These are phyloP conservation scores for Penicillium tannophilum DNA, from an alignment of 495 filamentous ascomycete species.

Conservation along the genomic window DNA sequence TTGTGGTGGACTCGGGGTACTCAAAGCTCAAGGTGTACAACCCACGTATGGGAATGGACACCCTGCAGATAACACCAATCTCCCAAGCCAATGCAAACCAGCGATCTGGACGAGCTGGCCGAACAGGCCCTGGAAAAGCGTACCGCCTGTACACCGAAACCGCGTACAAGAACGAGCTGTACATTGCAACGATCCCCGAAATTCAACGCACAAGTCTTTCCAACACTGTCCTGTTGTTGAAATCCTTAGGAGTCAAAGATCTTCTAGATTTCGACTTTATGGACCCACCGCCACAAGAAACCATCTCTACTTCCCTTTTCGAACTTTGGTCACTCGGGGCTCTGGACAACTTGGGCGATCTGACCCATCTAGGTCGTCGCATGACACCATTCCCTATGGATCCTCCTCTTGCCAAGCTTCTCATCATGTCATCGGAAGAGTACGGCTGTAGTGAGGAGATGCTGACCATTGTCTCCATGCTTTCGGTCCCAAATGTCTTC, in stretches of 20 bases:
- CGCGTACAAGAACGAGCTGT: constrained; percentile 95
- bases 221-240: constrained; percentile 92
- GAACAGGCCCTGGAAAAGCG: constrained; percentile 94
- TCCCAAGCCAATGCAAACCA: constrained; percentile 96
- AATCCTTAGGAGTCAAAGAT: constrained; percentile 92
- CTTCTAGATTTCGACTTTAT: constrained; percentile 98
- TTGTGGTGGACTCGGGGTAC: constrained; percentile 94
- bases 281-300: constrained; percentile 98
- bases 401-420: constrained; percentile 87
- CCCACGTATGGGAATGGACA: constrained; percentile 98
- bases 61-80: constrained; percentile 95
- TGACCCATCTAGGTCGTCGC: constrained; percentile 81
- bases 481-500: constrained; percentile 94
- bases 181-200: constrained; percentile 96
- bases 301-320: constrained; percentile 95
- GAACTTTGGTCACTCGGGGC: constrained; percentile 98
- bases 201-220: constrained; percentile 96
- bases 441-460: constrained; percentile 97
- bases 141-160: constrained; percentile 93
- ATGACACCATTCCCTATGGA: constrained; percentile 99
- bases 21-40: constrained; percentile 99
- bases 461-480: constrained; percentile 97
- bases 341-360: constrained; percentile 87
- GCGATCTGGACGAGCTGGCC: constrained; percentile 88
- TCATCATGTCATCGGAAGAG: constrained; percentile 81